Evolutionary conservation across 2,329 filamentous ascomycete species (phyloP).

Genomic region (Hypoxylon sp.): DNA sequence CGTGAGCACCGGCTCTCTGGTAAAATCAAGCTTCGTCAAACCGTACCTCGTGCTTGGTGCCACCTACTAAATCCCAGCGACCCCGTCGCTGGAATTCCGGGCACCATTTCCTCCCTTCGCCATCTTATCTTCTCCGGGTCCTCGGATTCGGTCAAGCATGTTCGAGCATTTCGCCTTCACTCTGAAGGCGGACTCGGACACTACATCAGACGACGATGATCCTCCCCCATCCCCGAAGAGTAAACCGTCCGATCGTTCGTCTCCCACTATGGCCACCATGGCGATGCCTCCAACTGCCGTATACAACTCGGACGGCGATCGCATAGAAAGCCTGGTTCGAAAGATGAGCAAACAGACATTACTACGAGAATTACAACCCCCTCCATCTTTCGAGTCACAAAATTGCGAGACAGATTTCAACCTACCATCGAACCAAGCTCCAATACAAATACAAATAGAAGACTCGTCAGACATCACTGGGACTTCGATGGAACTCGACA

Average conservation of each 20-base stretch:
- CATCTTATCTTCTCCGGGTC: constrained; percentile 16
- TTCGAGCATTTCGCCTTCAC: constrained; percentile 48
- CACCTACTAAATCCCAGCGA: constrained; percentile 38
- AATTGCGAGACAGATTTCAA: constrained; percentile 1
- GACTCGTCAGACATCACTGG: constrained; percentile 25
- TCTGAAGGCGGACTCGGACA: constrained; percentile 47
- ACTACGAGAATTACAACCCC: constrained; percentile 25
- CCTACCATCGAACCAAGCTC: constrained; percentile 14
- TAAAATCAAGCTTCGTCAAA: constrained; percentile 41
- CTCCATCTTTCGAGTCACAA: constrained; percentile 7
- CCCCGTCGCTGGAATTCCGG: constrained; percentile 30
- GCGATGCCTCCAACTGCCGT: constrained; percentile 4
- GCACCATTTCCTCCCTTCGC: constrained; percentile 12
- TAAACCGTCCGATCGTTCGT: constrained; percentile 28
- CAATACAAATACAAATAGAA: constrained; percentile 31
- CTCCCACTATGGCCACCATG: constrained; percentile 16
- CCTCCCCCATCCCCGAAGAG: constrained; percentile 38
- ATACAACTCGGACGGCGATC: constrained; percentile 17
- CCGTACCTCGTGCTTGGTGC: constrained; percentile 30
- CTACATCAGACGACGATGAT: constrained; percentile 44
- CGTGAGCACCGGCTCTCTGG: constrained; percentile 37
- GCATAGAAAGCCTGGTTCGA: constrained; percentile 43
- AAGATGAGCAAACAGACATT: constrained; percentile 47
- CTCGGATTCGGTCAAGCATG: constrained; percentile 39
- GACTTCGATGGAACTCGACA: constrained; percentile 7